These are phyloP conservation scores for Termitomyces sp. DNA, from an alignment of 1,284 basidiomycete species.

Conservation along the genomic window DNA sequence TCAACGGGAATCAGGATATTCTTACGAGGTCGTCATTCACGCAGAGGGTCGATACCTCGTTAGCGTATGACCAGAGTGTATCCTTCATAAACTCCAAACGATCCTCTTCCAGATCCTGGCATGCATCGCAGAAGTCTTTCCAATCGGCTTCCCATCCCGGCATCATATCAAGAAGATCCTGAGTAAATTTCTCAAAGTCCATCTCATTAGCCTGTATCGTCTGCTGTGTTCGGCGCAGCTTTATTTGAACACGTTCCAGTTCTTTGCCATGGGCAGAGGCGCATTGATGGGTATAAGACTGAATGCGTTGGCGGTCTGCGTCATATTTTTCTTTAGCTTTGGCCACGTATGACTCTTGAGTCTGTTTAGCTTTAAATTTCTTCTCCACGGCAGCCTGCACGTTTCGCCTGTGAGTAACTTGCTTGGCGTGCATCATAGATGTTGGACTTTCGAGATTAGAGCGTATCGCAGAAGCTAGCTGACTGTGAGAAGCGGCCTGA, in stretches of 20 bases:
- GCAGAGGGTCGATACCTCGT: conserved; percentile 91
- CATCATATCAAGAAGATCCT: conserved; percentile 73
- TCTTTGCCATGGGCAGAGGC: conserved; percentile 88
- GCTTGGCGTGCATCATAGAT: conserved; percentile 58
- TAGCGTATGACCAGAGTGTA: conserved; percentile 93
- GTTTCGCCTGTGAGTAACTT: conserved; percentile 67
- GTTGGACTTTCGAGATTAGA: conserved; percentile 71
- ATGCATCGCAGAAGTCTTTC: conserved; percentile 90
- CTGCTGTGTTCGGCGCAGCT: conserved; percentile 83
- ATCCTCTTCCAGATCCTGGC: conserved; percentile 96
- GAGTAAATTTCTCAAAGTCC: conserved; percentile 86
- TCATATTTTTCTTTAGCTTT: conserved; percentile 95
- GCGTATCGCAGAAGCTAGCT: conserved; percentile 70
- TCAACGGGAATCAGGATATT: conserved; percentile 1
- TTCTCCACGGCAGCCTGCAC: conserved; percentile 78
- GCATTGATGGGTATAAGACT: conserved; percentile 89
- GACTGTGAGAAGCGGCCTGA: conserved; percentile 66
- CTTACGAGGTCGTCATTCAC: conserved; percentile 93
- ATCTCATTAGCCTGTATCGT: conserved; percentile 87
- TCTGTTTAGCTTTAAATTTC: conserved; percentile 80
- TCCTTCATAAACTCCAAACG: conserved; percentile 92
- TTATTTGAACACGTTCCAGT: conserved; percentile 81
- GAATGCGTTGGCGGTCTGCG: conserved; percentile 87
- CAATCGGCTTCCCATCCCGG: conserved; percentile 91
- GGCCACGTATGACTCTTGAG: conserved; percentile 77